A percentile compares a stretch with the other conserved stretches of the same genome.
Evolutionary conservation across 495 filamentous ascomycete genomes (phyloP).

Genomic region (Aspergillus diversus): DNA sequence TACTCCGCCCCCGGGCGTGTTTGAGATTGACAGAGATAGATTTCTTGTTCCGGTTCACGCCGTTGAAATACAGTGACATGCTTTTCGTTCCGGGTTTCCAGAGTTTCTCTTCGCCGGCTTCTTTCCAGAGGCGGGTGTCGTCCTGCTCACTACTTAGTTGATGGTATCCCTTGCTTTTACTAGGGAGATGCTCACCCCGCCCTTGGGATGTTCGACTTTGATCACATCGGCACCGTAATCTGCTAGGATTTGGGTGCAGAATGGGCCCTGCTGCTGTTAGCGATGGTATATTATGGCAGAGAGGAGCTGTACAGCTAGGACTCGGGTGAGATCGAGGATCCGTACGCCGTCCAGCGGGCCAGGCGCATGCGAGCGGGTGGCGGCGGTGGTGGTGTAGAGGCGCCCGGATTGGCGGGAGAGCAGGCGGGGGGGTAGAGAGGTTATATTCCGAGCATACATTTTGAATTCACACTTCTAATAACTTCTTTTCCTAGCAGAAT

Average conservation of each 20-base stretch:
- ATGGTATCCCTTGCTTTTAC: too few relatives aligned
- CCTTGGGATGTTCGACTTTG: slow-evolving; percentile 84
- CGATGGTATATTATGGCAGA: neutral
- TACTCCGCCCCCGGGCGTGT: slow-evolving; percentile 66
- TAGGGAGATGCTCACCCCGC: slow-evolving; percentile 65
- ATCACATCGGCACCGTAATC: slow-evolving; percentile 91
- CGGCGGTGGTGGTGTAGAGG: too few relatives aligned
- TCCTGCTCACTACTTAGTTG: slow-evolving; percentile 44
- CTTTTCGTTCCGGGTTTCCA: slow-evolving; percentile 26
- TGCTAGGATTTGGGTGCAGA: slow-evolving; percentile 90
- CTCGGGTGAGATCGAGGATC: slow-evolving; percentile 87
- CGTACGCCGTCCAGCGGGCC: slow-evolving; percentile 71
- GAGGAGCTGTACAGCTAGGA: slow-evolving; percentile 71
- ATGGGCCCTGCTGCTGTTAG: slow-evolving; percentile 55
- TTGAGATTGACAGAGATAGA: slow-evolving; percentile 83
- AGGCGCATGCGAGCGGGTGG: too few relatives aligned
- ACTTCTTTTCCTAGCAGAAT: too few relatives aligned
- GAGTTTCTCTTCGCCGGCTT: slow-evolving; percentile 23
- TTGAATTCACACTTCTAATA: too few relatives aligned
- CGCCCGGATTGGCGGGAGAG: too few relatives aligned
- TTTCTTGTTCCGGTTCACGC: slow-evolving; percentile 84
- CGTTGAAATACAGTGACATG: slow-evolving; percentile 29
- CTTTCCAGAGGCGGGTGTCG: slow-evolving; percentile 31
- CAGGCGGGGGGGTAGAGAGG: too few relatives aligned
- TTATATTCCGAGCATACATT: too few relatives aligned